Evolutionary conservation across 768 basidiomycete genomes (phyloP), one percentile per base, ranked within the genome.

Genomic region (Podaxis rugospora): DNA sequence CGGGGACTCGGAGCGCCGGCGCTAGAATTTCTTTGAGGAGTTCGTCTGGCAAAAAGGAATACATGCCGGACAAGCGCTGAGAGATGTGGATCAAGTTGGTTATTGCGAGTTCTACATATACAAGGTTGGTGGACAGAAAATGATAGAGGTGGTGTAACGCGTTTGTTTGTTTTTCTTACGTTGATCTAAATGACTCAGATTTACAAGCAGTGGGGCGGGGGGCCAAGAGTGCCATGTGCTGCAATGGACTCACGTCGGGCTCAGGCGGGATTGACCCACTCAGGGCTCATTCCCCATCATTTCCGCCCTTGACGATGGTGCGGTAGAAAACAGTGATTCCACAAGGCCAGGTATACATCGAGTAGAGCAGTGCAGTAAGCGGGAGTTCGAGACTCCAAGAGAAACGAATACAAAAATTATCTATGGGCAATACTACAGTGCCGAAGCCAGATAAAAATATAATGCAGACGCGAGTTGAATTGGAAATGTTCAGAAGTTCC

Each of bases 21-120:
- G 62, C 62, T 11, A 70, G 62, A 28, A 64, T 63, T 49, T 66
- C 68, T 14, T 65, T 65, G 59, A 66, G 62, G 51, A 68, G 63
- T 32, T 70, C 69, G 59, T 70, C 68, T 5, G 68, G 67, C 11
- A 68, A 66, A 36, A 59, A 59, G 27, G 57, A 59, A 40, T 59
- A 59, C 57, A 59, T 59, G 23, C 10, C 14, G 16, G 9, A 32
- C 14, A n/a, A 49, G 32, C 32, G 32, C 7, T 9, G n/a, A 49
- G 23, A 32, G 32, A 52, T 52, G 42, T 40, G 23, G 32, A 21
- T 54, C 52, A 54, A 37, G 52, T 54, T 54, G 21, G 14, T 28
- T 16, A 9, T 36, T 35, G n/a, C 5, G 28, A 3, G 6, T 44
- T 36, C 28, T 37, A 54, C 40, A 54, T 54, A 27, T 40, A 54